Percentiles rank a stretch among this genome's conserved stretches.
Evolutionary conservation across 1,139 yeast species (phyloP).

Genomic region (Suhomyces maxii): DNA sequence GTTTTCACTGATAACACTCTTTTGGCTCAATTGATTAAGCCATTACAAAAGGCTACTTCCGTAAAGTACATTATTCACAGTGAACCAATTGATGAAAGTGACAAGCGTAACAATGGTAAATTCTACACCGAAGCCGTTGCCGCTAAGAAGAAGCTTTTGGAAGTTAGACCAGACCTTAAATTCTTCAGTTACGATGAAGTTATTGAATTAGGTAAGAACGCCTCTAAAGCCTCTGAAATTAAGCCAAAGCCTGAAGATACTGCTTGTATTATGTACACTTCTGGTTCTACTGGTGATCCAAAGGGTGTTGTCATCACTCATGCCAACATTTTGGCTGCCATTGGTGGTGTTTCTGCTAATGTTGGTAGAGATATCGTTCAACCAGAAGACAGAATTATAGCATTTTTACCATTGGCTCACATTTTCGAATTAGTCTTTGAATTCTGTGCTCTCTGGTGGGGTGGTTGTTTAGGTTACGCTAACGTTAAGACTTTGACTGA

Average conservation of each 20-base stretch:
- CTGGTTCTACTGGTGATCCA: constrained; percentile 97
- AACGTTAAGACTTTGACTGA: constrained; percentile 89
- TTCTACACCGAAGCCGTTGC: constrained; percentile 54
- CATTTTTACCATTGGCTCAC: constrained; percentile 94
- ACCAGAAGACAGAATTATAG: constrained; percentile 68
- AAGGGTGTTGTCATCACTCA: constrained; percentile 93
- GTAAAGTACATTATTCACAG: constrained; percentile 72
- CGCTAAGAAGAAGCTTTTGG: constrained; percentile 58
- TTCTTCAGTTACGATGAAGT: constrained; percentile 69
- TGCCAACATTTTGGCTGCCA: constrained; percentile 74
- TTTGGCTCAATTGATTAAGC: constrained; percentile 64
- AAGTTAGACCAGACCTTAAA: constrained; percentile 73
- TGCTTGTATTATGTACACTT: constrained; percentile 95
- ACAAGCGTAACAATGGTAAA: constrained; percentile 64
- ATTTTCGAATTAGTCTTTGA: constrained; percentile 92
- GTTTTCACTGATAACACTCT: constrained; percentile 82
- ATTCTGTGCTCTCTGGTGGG: constrained; percentile 81
- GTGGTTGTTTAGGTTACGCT: constrained; percentile 86
- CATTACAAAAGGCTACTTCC: constrained; percentile 63
- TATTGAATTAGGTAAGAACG: constrained; percentile 57
- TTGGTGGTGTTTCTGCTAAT: constrained; percentile 75
- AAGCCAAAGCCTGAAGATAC: constrained; percentile 73
- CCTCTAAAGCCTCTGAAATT: constrained; percentile 18
- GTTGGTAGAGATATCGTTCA: constrained; percentile 56
- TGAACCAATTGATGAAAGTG: constrained; percentile 60